Percentiles rank a stretch among this genome's conserved stretches.
Evolutionary conservation across 2,329 filamentous ascomycete species (phyloP).

Genomic region (Ophiostoma piceae): DNA sequence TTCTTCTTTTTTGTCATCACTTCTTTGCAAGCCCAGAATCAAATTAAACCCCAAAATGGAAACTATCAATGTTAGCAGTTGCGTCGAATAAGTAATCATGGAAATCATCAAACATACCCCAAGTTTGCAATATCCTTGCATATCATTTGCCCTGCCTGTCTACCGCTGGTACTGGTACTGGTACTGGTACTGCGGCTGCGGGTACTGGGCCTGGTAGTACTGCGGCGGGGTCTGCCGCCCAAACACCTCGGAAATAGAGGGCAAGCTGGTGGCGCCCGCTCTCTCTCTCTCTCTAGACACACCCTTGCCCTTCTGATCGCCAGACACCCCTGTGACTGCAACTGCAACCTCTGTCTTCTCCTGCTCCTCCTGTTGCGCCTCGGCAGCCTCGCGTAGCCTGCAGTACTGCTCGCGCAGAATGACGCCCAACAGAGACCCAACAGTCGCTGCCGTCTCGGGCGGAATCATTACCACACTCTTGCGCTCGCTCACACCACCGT

Average conservation of each 20-base stretch:
- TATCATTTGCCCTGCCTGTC: neutral
- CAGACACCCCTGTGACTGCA: neutral
- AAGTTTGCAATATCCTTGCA: neutral
- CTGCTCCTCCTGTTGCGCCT: neutral
- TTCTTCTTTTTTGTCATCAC: neutral
- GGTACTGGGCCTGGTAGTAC: neutral
- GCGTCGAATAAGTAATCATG: neutral
- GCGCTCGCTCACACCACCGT: neutral
- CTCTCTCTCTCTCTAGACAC: neutral
- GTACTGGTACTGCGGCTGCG: too few species aligned
- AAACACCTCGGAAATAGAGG: constrained; percentile 13
- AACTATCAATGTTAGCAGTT: neutral
- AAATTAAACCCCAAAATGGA: too few species aligned
- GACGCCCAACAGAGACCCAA: constrained; percentile 9
- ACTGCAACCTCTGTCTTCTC: neutral
- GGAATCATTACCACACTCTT: constrained; percentile 7
- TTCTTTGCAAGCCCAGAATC: neutral
- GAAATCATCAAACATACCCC: neutral
- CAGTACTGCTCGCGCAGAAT: constrained; percentile 11
- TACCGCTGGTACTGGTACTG: neutral
- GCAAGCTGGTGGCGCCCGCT: neutral
- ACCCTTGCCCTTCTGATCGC: neutral
- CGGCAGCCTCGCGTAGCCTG: neutral
- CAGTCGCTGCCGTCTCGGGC: neutral
- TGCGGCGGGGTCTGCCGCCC: neutral